phyloP scores from a whole-genome alignment of 2,329 filamentous ascomycete species.

The Nannizzia gypsea region DNA sequence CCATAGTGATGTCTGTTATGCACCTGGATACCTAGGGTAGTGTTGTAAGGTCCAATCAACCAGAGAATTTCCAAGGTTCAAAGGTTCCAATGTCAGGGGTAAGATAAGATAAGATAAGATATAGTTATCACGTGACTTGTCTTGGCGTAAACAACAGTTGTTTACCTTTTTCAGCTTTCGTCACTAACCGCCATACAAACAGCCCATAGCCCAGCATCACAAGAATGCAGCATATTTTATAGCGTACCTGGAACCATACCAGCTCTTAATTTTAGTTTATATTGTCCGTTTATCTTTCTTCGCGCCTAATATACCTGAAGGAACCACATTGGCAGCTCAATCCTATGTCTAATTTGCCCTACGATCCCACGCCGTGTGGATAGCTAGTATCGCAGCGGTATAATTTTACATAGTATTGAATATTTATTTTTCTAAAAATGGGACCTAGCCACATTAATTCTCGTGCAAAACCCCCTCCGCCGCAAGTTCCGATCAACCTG shows the following conservation, averaged over 20 bases:
- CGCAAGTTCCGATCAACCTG: constrained; percentile 28
- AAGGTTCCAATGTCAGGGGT: too few species aligned
- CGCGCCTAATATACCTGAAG: background rate
- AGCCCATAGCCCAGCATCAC: background rate
- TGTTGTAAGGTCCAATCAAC: too few species aligned
- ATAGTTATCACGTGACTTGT: background rate
- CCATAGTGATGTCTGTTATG: background rate
- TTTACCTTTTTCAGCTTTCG: background rate
- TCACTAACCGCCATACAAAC: background rate
- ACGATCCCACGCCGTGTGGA: background rate
- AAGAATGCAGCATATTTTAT: background rate
- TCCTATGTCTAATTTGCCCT: background rate
- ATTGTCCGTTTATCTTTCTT: background rate
- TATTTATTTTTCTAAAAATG: constrained; percentile 3
- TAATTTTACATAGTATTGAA: background rate
- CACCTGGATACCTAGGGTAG: too few species aligned
- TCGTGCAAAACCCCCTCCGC: constrained; percentile 13
- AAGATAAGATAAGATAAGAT: constrained; percentile 2
- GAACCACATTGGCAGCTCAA: background rate
- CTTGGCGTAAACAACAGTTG: constrained; percentile 1
- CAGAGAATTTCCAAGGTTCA: background rate
- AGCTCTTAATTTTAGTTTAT: background rate
- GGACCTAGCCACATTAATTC: constrained; percentile 6
- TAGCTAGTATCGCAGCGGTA: background rate
- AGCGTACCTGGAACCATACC: background rate